Evolutionary conservation across 1,139 yeast genomes (phyloP).

Genomic region (Arxiozyma heterogenica): DNA sequence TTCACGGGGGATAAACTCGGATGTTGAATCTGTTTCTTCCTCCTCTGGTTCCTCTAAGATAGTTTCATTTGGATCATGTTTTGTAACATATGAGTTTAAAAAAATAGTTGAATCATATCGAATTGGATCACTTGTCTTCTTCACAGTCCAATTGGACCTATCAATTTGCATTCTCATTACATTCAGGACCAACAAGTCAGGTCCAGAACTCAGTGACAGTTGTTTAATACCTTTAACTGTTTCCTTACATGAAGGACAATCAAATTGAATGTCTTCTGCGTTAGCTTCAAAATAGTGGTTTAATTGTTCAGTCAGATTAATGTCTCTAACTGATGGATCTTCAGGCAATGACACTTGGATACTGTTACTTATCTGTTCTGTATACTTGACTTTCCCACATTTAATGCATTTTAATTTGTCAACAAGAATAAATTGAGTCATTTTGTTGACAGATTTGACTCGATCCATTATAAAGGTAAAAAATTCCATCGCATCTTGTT

Average conservation of each 20-base stretch:
- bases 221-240: slow-evolving; percentile 35
- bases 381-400: slow-evolving; percentile 55
- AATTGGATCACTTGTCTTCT: slow-evolving; percentile 15
- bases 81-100: neutral
- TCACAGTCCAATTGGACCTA: slow-evolving; percentile 70
- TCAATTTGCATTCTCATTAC: slow-evolving; percentile 74
- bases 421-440: slow-evolving; percentile 50
- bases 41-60: slow-evolving; percentile 30
- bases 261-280: slow-evolving; percentile 55
- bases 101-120: neutral
- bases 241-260: slow-evolving; percentile 52
- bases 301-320: slow-evolving; percentile 47
- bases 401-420: slow-evolving; percentile 54
- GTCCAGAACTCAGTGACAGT: slow-evolving; percentile 54
- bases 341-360: slow-evolving; percentile 53
- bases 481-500: slow-evolving; percentile 94
- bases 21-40: slow-evolving; percentile 26
- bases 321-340: slow-evolving; percentile 29
- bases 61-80: slow-evolving; percentile 35
- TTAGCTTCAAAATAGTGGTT: slow-evolving; percentile 35
- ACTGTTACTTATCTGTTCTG: slow-evolving; percentile 54
- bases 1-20: slow-evolving; percentile 46
- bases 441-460: slow-evolving; percentile 36
- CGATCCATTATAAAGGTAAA: slow-evolving; percentile 57
- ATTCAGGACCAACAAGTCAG: slow-evolving; percentile 60